Conservation (phyloP, 2,329 filamentous ascomycete genomes). For the Erysiphe pulchra region DNA sequence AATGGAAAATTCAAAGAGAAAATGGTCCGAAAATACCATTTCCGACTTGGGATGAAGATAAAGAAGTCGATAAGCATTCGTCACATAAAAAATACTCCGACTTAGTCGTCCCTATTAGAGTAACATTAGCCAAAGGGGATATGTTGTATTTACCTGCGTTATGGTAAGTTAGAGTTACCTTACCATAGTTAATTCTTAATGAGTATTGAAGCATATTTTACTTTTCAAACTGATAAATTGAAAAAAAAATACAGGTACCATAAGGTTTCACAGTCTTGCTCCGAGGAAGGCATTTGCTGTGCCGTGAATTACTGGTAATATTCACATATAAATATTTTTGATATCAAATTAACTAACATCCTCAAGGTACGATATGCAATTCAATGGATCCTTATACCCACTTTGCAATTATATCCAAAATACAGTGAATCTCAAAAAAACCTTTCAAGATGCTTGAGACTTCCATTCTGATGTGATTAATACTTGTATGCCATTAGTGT, state of each 20-base stretch:
- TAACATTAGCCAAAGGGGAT: slow-evolving; percentile 46
- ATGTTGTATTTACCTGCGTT: slow-evolving; percentile 63
- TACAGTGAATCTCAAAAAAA: background rate
- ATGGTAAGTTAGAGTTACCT: slow-evolving; percentile 35
- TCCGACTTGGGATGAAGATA: slow-evolving; percentile 43
- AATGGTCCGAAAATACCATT: slow-evolving; percentile 30
- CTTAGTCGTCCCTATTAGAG: slow-evolving; percentile 32
- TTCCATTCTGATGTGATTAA: too few species aligned
- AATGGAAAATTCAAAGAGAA: slow-evolving; percentile 4
- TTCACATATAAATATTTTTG: background rate
- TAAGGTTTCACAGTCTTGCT: slow-evolving; percentile 49
- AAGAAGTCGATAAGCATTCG: slow-evolving; percentile 16
- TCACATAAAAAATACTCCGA: slow-evolving; percentile 29
- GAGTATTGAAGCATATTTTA: too few species aligned
- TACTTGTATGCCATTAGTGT: too few species aligned
- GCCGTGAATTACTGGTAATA: slow-evolving; percentile 60
- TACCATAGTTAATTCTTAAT: background rate
- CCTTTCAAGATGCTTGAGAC: too few species aligned
- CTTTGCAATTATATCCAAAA: slow-evolving; percentile 9
- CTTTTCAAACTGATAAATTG: too few species aligned
- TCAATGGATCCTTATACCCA: slow-evolving; percentile 41
- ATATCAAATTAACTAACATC: background rate
- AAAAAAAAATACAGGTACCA: slow-evolving; percentile 37
- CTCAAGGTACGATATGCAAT: slow-evolving; percentile 55
- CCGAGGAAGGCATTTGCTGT: slow-evolving; percentile 43